Evolutionary conservation across 164 flowering plant genomes (phyloP).

Genomic region (Liquidambar formosana): DNA sequence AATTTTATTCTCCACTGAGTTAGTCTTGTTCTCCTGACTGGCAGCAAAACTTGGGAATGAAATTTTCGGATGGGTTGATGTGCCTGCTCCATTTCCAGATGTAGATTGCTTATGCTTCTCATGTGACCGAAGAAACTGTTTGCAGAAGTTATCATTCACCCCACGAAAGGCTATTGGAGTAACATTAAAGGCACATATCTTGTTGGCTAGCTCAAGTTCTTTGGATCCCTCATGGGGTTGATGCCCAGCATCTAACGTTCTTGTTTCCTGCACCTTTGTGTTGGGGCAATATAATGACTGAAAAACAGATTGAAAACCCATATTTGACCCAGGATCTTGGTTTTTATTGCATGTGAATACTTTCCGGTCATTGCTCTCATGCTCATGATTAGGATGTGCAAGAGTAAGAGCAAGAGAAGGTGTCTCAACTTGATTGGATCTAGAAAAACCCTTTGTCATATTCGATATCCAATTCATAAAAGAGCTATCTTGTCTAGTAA

Average conservation of each 20-base stretch:
- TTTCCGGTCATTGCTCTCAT: conserved; percentile 27
- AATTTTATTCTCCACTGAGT: conserved; percentile 23
- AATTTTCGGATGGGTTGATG: conserved; percentile 17
- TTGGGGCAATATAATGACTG: conserved; percentile 53
- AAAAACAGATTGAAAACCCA: conserved; percentile 65
- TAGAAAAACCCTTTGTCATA: conserved; percentile 61
- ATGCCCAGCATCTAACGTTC: conserved; percentile 13
- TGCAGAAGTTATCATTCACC: conserved; percentile 15
- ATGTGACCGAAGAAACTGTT: conserved; percentile 16
- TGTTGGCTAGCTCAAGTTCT: conserved; percentile 26
- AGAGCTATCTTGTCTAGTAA: conserved; percentile 50
- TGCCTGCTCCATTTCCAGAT: conserved; percentile 18
- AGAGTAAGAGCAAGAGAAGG: conserved; percentile 37
- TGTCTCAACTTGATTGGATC: conserved; percentile 29
- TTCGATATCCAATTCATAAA: conserved; percentile 85
- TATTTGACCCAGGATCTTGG: conserved; percentile 22
- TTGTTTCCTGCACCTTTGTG: conserved; percentile 16
- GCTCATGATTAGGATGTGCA: conserved; percentile 22
- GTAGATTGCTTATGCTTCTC: conserved; percentile 22
- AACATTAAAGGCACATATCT: conserved; percentile 23
- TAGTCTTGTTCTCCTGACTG: conserved; percentile 18
- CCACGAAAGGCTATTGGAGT: conserved; percentile 24
- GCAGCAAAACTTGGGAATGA: conserved; percentile 12
- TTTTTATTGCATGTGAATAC: conserved; percentile 12
- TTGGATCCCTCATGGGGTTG: conserved; percentile 22